Percentiles rank a stretch among this genome's conserved stretches.
These are phyloP conservation scores for Diplodia mutila DNA, from an alignment of 2,329 filamentous ascomycete species.

Conservation along the genomic window DNA sequence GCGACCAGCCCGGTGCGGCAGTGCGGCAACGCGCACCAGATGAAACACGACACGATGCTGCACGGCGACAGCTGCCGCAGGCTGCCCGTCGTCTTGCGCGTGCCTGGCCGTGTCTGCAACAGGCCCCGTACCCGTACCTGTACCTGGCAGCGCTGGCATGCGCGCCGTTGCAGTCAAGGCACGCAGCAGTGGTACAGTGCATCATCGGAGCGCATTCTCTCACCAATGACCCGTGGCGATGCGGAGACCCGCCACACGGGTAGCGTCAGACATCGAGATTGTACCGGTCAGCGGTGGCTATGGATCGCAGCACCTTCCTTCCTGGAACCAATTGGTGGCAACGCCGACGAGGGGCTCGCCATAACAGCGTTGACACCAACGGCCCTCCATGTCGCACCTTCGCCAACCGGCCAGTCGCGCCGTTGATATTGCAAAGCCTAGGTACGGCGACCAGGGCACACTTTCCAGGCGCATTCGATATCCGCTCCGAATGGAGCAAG, in stretches of 20 bases:
- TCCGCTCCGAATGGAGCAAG: no score
- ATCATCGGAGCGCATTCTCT: neutral
- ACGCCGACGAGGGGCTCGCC: neutral
- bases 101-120: conserved; percentile 4
- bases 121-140: conserved; percentile 15
- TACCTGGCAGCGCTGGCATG: conserved; percentile 17
- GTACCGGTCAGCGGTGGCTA: neutral
- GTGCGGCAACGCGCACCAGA: neutral
- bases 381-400: no score
- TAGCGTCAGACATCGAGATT: neutral
- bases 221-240: neutral
- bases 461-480: no score
- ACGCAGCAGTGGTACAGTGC: conserved; percentile 1
- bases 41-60: neutral
- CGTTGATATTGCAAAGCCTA: no score
- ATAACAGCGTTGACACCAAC: no score
- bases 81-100: neutral
- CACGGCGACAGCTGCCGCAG: neutral
- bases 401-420: no score
- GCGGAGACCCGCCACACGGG: neutral
- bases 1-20: neutral
- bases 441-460: no score
- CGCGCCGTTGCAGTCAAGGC: neutral
- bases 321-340: conserved; percentile 9
- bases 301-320: neutral